phyloP scores from a whole-genome alignment of 192 early-diverging fungal genomes.

The Mortierella hygrophila region DNA sequence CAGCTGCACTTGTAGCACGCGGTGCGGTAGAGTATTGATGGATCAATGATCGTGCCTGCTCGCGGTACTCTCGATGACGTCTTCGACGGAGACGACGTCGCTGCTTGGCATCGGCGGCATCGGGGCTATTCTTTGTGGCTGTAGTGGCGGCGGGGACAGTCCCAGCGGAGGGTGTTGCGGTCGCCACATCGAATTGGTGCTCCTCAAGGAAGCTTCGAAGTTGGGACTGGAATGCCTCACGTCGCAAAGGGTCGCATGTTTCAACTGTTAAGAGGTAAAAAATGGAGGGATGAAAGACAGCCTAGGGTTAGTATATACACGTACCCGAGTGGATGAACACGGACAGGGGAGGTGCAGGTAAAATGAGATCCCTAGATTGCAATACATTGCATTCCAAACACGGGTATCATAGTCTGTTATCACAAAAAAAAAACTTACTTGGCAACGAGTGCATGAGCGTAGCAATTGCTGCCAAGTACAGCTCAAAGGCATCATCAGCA shows the following conservation, averaged over 20 bases:
- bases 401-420: not conserved
- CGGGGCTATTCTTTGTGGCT: not conserved
- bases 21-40: slow-evolving; percentile 14
- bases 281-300: not conserved
- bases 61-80: slow-evolving; percentile 35
- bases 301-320: not conserved
- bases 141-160: not conserved
- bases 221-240: slow-evolving; percentile 39
- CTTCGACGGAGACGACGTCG: slow-evolving; percentile 32
- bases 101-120: slow-evolving; percentile 12
- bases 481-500: slow-evolving; percentile 55
- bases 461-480: slow-evolving; percentile 51
- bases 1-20: too few species aligned
- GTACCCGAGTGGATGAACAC: not conserved
- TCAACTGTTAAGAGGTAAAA: slow-evolving; percentile 21
- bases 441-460: slow-evolving; percentile 56
- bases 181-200: slow-evolving; percentile 11
- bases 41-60: slow-evolving; percentile 35
- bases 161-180: not conserved
- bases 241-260: slow-evolving; percentile 44
- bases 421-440: slow-evolving; percentile 33
- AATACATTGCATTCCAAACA: not conserved
- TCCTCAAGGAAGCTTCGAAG: slow-evolving; percentile 36
- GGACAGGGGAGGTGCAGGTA: not conserved
- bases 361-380: not conserved